Evolutionary conservation across 1,139 yeast species (phyloP).

Genomic region (Geotrichum reessii): DNA sequence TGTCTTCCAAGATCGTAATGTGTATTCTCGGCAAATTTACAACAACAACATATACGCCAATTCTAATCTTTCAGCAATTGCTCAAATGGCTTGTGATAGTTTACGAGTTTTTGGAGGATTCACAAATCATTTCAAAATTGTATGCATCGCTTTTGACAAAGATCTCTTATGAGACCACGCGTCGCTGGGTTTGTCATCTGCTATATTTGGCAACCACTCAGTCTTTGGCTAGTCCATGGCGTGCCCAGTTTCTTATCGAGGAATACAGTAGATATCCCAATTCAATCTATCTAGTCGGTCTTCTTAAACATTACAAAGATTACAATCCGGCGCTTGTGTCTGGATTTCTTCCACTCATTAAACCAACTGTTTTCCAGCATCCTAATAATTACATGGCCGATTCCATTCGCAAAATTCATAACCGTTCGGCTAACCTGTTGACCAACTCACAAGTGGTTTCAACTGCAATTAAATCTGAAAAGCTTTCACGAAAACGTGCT

Average conservation of each 20-base stretch:
- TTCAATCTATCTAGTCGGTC: slow-evolving; percentile 34
- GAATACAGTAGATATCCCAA: slow-evolving; percentile 34
- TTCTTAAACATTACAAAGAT: slow-evolving; percentile 32
- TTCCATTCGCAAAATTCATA: slow-evolving; percentile 6
- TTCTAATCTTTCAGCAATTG: slow-evolving; percentile 25
- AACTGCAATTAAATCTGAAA: too few relatives aligned
- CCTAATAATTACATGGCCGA: slow-evolving; percentile 28
- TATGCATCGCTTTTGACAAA: slow-evolving; percentile 41
- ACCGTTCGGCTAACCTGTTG: background rate
- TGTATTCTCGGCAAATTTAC: slow-evolving; percentile 12
- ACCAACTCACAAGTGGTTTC: background rate
- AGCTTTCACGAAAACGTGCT: slow-evolving; percentile 4
- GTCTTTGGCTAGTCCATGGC: slow-evolving; percentile 37
- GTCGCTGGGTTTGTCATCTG: slow-evolving; percentile 43
- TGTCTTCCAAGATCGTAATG: slow-evolving; percentile 18
- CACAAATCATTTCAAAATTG: slow-evolving; percentile 26
- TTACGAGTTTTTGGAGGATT: slow-evolving; percentile 31
- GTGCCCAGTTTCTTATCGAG: slow-evolving; percentile 36
- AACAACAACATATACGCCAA: background rate
- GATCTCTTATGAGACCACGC: slow-evolving; percentile 43
- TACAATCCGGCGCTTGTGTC: slow-evolving; percentile 30
- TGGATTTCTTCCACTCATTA: slow-evolving; percentile 28
- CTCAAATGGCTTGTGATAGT: slow-evolving; percentile 41
- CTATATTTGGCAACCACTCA: slow-evolving; percentile 38
- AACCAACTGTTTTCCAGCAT: slow-evolving; percentile 28